These are phyloP conservation scores for Logfia minima DNA, from an alignment of 129 eudicot species.

Conservation along the genomic window DNA sequence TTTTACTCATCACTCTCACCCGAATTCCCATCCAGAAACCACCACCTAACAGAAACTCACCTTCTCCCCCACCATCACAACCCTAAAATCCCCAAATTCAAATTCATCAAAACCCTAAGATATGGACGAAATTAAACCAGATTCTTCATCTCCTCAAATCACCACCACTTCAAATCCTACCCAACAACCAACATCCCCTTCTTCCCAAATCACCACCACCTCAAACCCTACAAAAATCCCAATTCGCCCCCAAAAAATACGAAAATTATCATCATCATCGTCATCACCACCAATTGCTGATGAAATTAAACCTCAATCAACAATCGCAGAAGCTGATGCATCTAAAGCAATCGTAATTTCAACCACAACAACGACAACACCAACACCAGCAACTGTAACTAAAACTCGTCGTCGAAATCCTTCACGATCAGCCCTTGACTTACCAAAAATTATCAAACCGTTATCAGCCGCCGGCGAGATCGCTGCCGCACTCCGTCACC, in stretches of 20 bases:
- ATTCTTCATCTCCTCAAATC: not conserved
- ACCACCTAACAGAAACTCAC: not conserved
- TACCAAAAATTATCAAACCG: conserved; percentile 51
- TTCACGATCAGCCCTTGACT: conserved; percentile 25
- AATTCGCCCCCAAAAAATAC: conserved; percentile 83
- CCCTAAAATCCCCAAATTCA: not conserved
- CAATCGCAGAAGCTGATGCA: conserved; percentile 35
- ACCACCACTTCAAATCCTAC: not conserved
- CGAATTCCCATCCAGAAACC: not conserved
- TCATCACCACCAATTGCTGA: not conserved
- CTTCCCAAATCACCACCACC: not conserved
- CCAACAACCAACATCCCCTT: not conserved
- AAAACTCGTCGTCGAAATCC: conserved; percentile 50
- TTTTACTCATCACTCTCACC: not conserved
- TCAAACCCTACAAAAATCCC: conserved; percentile 81
- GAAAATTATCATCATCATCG: conserved; percentile 50
- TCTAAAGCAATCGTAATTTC: conserved; percentile 34
- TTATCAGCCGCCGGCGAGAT: conserved; percentile 59
- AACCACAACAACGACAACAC: conserved; percentile 23
- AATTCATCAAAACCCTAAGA: not conserved
- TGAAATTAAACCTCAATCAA: not conserved
- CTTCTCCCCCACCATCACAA: not conserved
- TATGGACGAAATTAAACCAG: not conserved
- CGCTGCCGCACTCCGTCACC: conserved; percentile 58
- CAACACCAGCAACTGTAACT: conserved; percentile 9